These are phyloP conservation scores for Rubroboletus satanas DNA, from an alignment of 768 basidiomycete species.

Conservation along the genomic window DNA sequence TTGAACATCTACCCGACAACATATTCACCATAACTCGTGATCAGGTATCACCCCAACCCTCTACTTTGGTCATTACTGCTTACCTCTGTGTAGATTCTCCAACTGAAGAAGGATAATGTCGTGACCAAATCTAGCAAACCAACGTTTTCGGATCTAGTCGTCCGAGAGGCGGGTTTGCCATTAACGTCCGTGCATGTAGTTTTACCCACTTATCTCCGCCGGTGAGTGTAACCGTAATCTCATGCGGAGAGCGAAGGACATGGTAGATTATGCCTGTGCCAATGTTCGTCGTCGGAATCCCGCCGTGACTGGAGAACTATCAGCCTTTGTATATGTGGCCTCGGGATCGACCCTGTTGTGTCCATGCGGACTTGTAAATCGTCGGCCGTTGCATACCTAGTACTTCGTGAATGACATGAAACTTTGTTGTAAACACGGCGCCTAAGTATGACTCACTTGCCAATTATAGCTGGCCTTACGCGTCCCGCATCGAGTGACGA, in stretches of 20 bases:
- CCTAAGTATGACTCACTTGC: background rate
- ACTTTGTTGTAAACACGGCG: background rate
- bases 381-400: background rate
- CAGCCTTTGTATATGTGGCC: background rate
- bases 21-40: conserved; percentile 66
- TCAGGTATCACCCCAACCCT: conserved; percentile 42
- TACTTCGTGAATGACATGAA: background rate
- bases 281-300: background rate
- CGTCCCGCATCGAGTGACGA: background rate
- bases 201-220: conserved; percentile 47
- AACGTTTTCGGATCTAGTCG: conserved; percentile 36
- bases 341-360: background rate
- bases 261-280: background rate
- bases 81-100: conserved; percentile 46
- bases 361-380: background rate
- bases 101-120: conserved; percentile 58
- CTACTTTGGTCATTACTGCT: background rate
- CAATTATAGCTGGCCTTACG: background rate
- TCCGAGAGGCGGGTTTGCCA: conserved; percentile 32
- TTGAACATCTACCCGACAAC: conserved; percentile 61
- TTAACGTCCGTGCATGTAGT: conserved; percentile 51
- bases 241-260: background rate
- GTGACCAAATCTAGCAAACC: conserved; percentile 33
- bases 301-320: background rate
- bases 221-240: background rate